Conservation (phyloP, 768 basidiomycete species). For the Gymnopilus junonius region DNA sequence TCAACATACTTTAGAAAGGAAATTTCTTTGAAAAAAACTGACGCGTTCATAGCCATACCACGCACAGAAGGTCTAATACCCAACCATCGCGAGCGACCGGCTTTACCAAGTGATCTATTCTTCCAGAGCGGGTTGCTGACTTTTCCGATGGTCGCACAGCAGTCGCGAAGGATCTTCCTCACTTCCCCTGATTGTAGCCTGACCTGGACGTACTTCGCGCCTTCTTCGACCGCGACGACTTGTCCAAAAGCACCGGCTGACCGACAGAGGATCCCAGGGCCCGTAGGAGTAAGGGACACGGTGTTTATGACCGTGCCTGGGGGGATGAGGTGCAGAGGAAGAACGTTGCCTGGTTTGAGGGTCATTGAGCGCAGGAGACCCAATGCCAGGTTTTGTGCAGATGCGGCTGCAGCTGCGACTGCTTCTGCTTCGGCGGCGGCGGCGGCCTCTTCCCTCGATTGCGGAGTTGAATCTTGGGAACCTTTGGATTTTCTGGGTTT, state of each 20-base stretch:
- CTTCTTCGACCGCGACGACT: constrained; percentile 77
- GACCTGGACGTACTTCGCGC: constrained; percentile 77
- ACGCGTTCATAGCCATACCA: constrained; percentile 98
- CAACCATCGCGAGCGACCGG: constrained; percentile 87
- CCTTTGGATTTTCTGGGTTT: background rate
- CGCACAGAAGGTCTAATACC: constrained; percentile 85
- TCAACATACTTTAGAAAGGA: background rate
- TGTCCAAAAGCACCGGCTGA: constrained; percentile 88
- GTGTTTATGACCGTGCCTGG: constrained; percentile 91
- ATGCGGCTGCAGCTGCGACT: constrained; percentile 22
- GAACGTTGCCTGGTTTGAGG: constrained; percentile 89
- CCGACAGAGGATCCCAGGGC: constrained; percentile 83
- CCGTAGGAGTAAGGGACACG: constrained; percentile 75
- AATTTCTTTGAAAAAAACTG: constrained; percentile 38
- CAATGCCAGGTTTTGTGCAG: constrained; percentile 71
- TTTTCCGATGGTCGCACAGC: constrained; percentile 87
- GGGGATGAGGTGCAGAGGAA: constrained; percentile 90
- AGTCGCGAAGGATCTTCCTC: constrained; percentile 78
- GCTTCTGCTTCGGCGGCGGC: background rate
- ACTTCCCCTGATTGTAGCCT: constrained; percentile 93
- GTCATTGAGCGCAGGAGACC: constrained; percentile 85
- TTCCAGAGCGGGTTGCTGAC: constrained; percentile 94
- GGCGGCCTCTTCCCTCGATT: constrained; percentile 18
- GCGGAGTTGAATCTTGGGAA: constrained; percentile 4
- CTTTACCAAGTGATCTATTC: constrained; percentile 85